Evolutionary conservation across 2,329 filamentous ascomycete species (phyloP), one percentile per base, ranked within the genome.

Genomic region (Escovopsis sp.): DNA sequence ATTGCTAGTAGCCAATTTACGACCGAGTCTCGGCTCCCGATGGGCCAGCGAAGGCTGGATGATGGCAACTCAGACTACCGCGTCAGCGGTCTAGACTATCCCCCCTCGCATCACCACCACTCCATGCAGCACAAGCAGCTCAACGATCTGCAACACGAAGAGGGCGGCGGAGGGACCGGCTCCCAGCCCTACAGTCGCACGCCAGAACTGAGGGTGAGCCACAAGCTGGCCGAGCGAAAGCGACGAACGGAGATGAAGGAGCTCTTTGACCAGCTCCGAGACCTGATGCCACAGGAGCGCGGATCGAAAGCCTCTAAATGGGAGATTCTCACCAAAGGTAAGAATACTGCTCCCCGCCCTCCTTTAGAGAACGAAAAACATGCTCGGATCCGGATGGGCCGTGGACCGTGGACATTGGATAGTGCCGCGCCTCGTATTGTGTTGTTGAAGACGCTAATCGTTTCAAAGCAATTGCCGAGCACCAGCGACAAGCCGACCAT

Each of bases 231-330:
- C 0, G 84, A 91, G 61, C 72, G 84, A 32, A 91, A 91, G 64
- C 74, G 84, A 33, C 70, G 84, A 46, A 88, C 84, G 8, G 84
- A 91, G 57, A 91, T 91, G 84, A 91, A 91, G 63, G 80, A 84
- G 53, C 64, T 91, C 0, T 91, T 91, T 54, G 84, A 91, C 49
- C 80, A 85, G 51, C 64, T 91, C 8, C 76, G 85, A 50, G 79
- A 83, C 49, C 67, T 86, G 32, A 79, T 89, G 63, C 84, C 84
- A 1, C 81, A 86, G 50, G 84, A 85, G 52, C 76, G 84, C 13
- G 84, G 84, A 2, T 81, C 81, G 20, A 93, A 91, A 57, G 84
- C 84, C 0, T 88, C 83, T 50, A 93, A 93, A 52, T 93, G 84
- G 84, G 84, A 93, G 52, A 87, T 89, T 39, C 57, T 93, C 13